These are phyloP conservation scores for Colletotrichum tanaceti DNA, from an alignment of 2,329 filamentous ascomycete genomes.

Conservation along the genomic window DNA sequence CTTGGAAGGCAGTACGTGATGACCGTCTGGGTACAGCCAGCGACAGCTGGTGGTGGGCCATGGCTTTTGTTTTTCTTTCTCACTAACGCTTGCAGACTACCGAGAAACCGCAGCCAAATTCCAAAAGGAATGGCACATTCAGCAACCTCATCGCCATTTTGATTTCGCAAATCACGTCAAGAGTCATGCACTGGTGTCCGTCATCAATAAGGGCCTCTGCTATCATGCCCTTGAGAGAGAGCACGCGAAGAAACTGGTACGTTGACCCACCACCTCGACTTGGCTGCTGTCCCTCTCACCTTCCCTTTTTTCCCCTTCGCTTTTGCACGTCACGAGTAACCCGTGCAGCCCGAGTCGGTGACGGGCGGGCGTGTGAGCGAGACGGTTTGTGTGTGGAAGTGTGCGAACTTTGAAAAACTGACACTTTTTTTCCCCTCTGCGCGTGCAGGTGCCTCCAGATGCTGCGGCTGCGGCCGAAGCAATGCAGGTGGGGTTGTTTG, in stretches of 20 bases:
- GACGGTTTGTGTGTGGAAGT: conserved; percentile 20
- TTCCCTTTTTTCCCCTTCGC: conserved; percentile 15
- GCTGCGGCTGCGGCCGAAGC: conserved; percentile 59
- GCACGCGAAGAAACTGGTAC: conserved; percentile 63
- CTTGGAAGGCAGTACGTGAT: conserved; percentile 70
- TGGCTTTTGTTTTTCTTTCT: conserved; percentile 19
- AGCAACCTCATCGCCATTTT: conserved; percentile 71
- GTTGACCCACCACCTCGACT: conserved; percentile 38
- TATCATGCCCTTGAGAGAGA: conserved; percentile 71
- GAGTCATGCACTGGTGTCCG: conserved; percentile 71
- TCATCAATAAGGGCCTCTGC: conserved; percentile 72
- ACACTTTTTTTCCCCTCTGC: conserved; percentile 47
- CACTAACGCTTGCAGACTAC: conserved; percentile 63
- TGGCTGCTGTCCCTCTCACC: conserved; percentile 35
- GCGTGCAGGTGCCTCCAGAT: conserved; percentile 62
- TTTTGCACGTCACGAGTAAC: conserved; percentile 40
- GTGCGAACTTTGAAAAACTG: conserved; percentile 47
- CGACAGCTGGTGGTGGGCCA: conserved; percentile 36
- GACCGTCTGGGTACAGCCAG: conserved; percentile 31
- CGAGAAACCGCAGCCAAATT: conserved; percentile 75
- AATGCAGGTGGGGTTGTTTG: conserved; percentile 66
- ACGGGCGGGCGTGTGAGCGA: conserved; percentile 41
- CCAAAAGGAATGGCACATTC: conserved; percentile 75
- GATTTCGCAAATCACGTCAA: conserved; percentile 74
- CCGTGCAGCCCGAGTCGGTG: conserved; percentile 21